A percentile compares a stretch with the other conserved stretches of the same genome.
Conservation (phyloP, 345 rosid genomes). For the Raphanus raphanistrum region DNA sequence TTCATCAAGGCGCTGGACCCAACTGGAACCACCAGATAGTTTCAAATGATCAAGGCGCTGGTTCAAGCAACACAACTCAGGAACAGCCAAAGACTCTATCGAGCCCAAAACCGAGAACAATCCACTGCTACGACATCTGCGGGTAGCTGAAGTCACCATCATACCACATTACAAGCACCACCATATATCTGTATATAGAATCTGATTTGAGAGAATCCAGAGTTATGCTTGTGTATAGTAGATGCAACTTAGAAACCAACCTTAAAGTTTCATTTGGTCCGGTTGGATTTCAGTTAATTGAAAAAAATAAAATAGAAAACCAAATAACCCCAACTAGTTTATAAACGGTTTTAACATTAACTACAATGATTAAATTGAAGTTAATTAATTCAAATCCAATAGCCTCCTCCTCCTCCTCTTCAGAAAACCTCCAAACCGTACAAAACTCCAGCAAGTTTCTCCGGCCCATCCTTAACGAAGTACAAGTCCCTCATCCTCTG, state of each 20-base stretch:
- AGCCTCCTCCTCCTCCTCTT: neutral
- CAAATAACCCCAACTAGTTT: neutral
- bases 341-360: neutral
- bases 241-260: neutral
- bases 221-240: slow-evolving; percentile 33
- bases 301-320: neutral
- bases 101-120: slow-evolving; percentile 25
- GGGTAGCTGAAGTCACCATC: slow-evolving; percentile 30
- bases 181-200: slow-evolving; percentile 32
- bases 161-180: slow-evolving; percentile 7
- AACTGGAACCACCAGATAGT: slow-evolving; percentile 30
- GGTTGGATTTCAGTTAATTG: neutral
- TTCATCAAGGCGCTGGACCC: slow-evolving; percentile 28
- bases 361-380: slow-evolving; percentile 18
- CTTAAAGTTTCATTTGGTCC: neutral
- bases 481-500: slow-evolving; percentile 72
- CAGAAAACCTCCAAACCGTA: slow-evolving; percentile 69
- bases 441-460: slow-evolving; percentile 78
- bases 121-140: slow-evolving; percentile 23
- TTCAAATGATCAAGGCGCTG: slow-evolving; percentile 26
- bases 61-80: slow-evolving; percentile 26
- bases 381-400: slow-evolving; percentile 16
- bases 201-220: slow-evolving; percentile 7
- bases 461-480: slow-evolving; percentile 60
- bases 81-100: slow-evolving; percentile 29